Percentiles rank a stretch among this genome's conserved stretches.
phyloP scores from a whole-genome alignment of 2,329 filamentous ascomycete species.

The Pseudocercospora vitis region DNA sequence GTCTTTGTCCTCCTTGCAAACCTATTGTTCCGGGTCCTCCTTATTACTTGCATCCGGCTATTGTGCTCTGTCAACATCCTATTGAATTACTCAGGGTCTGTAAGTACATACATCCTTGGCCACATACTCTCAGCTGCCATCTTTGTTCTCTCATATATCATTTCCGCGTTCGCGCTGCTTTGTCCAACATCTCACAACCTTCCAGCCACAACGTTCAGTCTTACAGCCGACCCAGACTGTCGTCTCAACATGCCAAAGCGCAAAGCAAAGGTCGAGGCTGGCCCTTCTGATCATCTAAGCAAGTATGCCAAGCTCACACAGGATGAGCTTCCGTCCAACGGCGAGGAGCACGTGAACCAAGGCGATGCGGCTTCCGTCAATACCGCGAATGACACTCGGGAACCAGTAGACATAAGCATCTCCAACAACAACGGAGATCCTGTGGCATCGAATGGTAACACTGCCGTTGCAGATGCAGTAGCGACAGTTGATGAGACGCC shows the following conservation, averaged over 20 bases:
- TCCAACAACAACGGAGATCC: no score
- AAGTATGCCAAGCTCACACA: background rate
- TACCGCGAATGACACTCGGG: no score
- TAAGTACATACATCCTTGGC: background rate
- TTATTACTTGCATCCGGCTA: no score
- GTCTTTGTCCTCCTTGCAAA: no score
- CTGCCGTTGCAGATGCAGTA: no score
- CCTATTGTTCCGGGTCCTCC: no score
- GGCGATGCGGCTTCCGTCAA: no score
- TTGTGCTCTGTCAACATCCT: background rate
- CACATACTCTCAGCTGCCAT: background rate
- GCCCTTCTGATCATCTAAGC: background rate
- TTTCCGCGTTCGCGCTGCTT: background rate
- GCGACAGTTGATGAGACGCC: no score
- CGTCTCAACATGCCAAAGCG: background rate
- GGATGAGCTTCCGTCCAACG: background rate
- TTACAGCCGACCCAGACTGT: background rate
- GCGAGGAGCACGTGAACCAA: background rate
- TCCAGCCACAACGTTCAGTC: background rate
- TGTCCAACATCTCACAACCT: background rate
- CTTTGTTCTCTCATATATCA: constrained; percentile 1
- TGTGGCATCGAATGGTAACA: no score
- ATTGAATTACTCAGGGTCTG: background rate
- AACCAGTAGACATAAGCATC: no score
- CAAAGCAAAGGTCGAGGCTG: background rate